Percentiles rank a stretch among this genome's conserved stretches.
Evolutionary conservation across 805 yeast genomes (phyloP).

Genomic region (Blastobotrys robertii): DNA sequence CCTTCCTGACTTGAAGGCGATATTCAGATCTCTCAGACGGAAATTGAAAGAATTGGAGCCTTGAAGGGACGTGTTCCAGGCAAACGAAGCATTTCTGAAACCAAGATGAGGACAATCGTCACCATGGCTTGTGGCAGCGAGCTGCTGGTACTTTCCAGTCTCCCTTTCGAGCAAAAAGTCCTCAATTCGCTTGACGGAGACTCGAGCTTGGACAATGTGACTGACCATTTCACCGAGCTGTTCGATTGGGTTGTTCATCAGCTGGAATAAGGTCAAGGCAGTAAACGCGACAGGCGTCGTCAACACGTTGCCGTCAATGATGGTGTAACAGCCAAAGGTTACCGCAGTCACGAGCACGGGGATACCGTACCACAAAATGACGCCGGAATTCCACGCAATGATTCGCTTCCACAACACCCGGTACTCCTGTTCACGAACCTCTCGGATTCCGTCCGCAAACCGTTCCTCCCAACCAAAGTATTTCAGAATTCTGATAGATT

Average conservation of each 20-base stretch:
- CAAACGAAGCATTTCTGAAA: slow-evolving; percentile 42
- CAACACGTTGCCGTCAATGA: slow-evolving; percentile 51
- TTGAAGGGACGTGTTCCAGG: slow-evolving; percentile 23
- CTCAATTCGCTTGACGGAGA: slow-evolving; percentile 71
- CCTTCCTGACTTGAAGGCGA: slow-evolving; percentile 57
- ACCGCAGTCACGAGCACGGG: slow-evolving; percentile 67
- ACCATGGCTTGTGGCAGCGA: slow-evolving; percentile 19
- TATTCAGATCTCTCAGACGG: slow-evolving; percentile 54
- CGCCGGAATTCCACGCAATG: slow-evolving; percentile 11
- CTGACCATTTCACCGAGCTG: slow-evolving; percentile 77
- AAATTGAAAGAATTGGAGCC: slow-evolving; percentile 43
- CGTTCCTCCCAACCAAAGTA: slow-evolving; percentile 92
- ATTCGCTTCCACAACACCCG: slow-evolving; percentile 42
- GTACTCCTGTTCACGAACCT: slow-evolving; percentile 66
- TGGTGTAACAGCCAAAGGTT: slow-evolving; percentile 67
- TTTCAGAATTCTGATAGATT: slow-evolving; percentile 83
- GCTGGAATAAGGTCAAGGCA: slow-evolving; percentile 66
- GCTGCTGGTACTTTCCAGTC: slow-evolving; percentile 74
- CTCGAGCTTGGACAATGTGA: slow-evolving; percentile 70
- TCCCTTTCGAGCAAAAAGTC: slow-evolving; percentile 71
- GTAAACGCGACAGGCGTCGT: slow-evolving; percentile 87
- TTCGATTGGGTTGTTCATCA: slow-evolving; percentile 73
- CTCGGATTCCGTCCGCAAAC: slow-evolving; percentile 58
- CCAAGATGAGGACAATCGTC: slow-evolving; percentile 43
- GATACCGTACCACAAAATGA: slow-evolving; percentile 56